Percentiles rank a stretch among this genome's conserved stretches.
phyloP scores from a whole-genome alignment of 2,329 filamentous ascomycete species.

The Nothopassalora personata region DNA sequence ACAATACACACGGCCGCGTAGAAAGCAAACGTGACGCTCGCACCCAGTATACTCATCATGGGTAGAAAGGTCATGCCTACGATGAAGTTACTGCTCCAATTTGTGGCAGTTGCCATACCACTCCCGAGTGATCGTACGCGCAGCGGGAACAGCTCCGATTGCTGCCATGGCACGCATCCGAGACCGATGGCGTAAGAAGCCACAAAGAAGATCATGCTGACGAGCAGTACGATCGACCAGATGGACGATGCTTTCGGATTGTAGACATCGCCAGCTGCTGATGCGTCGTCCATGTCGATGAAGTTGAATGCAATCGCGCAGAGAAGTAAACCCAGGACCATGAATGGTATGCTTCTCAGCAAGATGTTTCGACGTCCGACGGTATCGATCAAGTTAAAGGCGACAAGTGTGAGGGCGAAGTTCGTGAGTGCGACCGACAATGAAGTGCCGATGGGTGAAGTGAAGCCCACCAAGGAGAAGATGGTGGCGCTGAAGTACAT shows the following conservation, averaged over 20 bases:
- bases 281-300: constrained; percentile 44
- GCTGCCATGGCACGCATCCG: constrained; percentile 94
- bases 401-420: constrained; percentile 43
- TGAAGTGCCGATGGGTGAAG: constrained; percentile 40
- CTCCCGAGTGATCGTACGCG: constrained; percentile 67
- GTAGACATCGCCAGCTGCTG: constrained; percentile 20
- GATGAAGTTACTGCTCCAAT: constrained; percentile 82
- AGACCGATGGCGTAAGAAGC: constrained; percentile 80
- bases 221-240: constrained; percentile 55
- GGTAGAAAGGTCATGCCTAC: constrained; percentile 83
- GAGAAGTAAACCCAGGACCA: constrained; percentile 66
- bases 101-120: constrained; percentile 71
- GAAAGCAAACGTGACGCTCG: constrained; percentile 71
- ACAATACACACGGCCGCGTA: constrained; percentile 66
- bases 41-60: constrained; percentile 71
- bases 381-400: constrained; percentile 42
- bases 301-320: constrained; percentile 69
- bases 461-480: constrained; percentile 44
- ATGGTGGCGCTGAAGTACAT: constrained; percentile 48
- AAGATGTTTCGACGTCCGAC: constrained; percentile 55
- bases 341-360: constrained; percentile 76
- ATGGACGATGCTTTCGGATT: neutral
- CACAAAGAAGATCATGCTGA: constrained; percentile 76
- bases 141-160: constrained; percentile 78
- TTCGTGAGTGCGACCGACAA: constrained; percentile 43